Base-by-base conservation (phyloP, 148 eudicot species). In the Fagopyrum tataricum region DNA sequence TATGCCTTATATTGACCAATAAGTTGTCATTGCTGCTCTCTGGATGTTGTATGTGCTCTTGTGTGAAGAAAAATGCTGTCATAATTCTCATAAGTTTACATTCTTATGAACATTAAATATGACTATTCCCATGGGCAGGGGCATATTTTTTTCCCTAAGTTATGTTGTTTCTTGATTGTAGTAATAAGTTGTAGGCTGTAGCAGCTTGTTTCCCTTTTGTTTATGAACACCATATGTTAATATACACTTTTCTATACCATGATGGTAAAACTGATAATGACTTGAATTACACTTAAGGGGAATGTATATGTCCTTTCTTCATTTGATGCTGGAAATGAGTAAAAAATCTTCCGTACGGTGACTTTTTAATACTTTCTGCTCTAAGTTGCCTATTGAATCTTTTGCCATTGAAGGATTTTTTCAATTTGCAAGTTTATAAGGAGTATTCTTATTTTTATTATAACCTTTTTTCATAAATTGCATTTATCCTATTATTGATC, bases 401-500 rank as follows among this genome's bases (percentile, higher is more conserved):
- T 46, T 7, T 46, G 49, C 2, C 43, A 15, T 1, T 64, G 37
- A 6, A 14, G 56, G 56, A 52, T 52, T 64, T 37, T 31, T 12
- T 37, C 2, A 24, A 2, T 64, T 64, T 39, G 6, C 14, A 15
- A 4, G 20, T 64, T 64, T 39, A 14, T 4, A 5, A n/a, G 42
- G 43, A 4, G 43, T 43, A 14, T 31, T 37, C 18, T 17, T 2
- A 5, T 23, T 21, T 59, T 59, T 64, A 15, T 64, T 64, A 43
- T 31, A 37, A 64, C 44, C 69, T 15, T 12, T 64, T 64, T 37
- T 64, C 68, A 13, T 62, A 62, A 64, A 64, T 13, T 64, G 43
- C 18, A 37, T 14, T 12, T 64, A 5, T 64, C 37, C n/a, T 17
- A 37, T 64, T 31, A n/a, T 43, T 64, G n/a, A 37, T 64, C 11